Conservation (phyloP, 768 basidiomycete genomes). For the Pleurotus citrinopileatus region DNA sequence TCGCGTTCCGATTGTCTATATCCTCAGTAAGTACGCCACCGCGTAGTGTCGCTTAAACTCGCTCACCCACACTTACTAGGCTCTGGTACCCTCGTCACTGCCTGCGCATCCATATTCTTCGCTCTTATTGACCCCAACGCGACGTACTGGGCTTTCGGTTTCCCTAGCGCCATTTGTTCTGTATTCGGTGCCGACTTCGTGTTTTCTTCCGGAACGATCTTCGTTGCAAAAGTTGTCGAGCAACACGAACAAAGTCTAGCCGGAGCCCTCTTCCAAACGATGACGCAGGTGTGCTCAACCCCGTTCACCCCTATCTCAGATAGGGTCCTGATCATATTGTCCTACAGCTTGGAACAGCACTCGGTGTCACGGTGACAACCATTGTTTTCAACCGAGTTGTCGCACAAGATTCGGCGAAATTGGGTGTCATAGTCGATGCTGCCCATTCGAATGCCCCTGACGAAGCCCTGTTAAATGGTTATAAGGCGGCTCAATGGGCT, state of each 20-base stretch:
- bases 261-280: constrained; percentile 60
- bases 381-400: constrained; percentile 66
- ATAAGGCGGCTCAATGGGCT: constrained; percentile 65
- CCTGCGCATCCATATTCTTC: constrained; percentile 46
- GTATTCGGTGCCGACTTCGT: constrained; percentile 66
- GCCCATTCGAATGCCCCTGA: constrained; percentile 27
- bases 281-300: constrained; percentile 54
- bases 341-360: constrained; percentile 60
- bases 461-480: constrained; percentile 45
- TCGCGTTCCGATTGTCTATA: constrained; percentile 39
- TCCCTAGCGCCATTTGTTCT: constrained; percentile 51
- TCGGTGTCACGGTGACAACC: constrained; percentile 70
- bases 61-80: too few species aligned
- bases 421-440: constrained; percentile 28
- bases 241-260: constrained; percentile 57
- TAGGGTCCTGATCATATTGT: too few species aligned
- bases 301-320: too few species aligned
- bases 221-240: constrained; percentile 50
- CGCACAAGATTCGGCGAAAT: constrained; percentile 22
- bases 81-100: constrained; percentile 46
- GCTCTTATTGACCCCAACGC: constrained; percentile 46
- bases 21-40: constrained; percentile 51
- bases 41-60: too few species aligned
- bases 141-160: constrained; percentile 60
- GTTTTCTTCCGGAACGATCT: constrained; percentile 54